These are phyloP conservation scores for Fraxinus angustifolia DNA, from an alignment of 305 asterid genomes.

Conservation along the genomic window DNA sequence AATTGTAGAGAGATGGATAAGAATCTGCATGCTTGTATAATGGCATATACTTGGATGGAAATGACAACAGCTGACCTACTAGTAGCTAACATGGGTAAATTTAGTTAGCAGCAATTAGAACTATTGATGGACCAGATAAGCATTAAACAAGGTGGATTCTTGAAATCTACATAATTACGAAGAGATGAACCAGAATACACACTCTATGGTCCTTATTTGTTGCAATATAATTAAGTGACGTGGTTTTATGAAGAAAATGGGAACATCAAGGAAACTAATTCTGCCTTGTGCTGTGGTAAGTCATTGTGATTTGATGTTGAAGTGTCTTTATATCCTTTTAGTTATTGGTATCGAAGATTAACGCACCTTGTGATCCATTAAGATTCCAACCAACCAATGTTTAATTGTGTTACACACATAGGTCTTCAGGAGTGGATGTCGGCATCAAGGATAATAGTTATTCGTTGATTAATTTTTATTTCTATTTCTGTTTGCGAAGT, in stretches of 20 bases:
- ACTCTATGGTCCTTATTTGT: neutral
- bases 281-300: neutral
- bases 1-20: neutral
- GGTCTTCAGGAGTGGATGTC: neutral
- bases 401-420: neutral
- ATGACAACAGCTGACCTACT: neutral
- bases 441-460: neutral
- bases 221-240: neutral
- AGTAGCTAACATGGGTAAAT: neutral
- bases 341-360: neutral
- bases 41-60: neutral
- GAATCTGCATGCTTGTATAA: neutral
- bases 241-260: neutral
- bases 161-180: neutral
- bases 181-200: neutral
- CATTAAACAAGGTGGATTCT: neutral
- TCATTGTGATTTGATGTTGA: neutral
- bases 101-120: neutral
- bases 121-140: neutral
- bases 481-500: neutral
- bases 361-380: neutral
- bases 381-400: neutral
- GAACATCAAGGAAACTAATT: neutral
- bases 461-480: neutral
- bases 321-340: neutral